These are phyloP conservation scores for Pseudocercospora ulei DNA, from an alignment of 2,329 filamentous ascomycete species.

Conservation along the genomic window DNA sequence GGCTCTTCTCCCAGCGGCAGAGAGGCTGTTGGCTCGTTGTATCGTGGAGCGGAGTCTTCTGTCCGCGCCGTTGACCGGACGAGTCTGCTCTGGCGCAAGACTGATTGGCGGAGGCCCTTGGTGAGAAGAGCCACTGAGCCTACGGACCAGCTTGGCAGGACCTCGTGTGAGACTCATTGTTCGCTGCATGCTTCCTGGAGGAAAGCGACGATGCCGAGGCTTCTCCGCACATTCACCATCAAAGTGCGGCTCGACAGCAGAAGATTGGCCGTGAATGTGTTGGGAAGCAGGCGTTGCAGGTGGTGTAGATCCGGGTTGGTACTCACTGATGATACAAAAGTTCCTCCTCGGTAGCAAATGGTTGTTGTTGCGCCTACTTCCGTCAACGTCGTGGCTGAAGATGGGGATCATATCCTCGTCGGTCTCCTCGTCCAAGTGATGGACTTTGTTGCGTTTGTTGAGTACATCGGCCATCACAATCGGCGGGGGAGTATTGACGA, in stretches of 20 bases:
- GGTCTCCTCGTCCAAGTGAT: slow-evolving; percentile 59
- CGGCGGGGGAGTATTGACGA: slow-evolving; percentile 82
- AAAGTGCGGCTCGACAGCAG: slow-evolving; percentile 12
- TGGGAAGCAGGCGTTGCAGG: slow-evolving; percentile 52
- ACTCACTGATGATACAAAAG: slow-evolving; percentile 87
- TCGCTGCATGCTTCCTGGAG: slow-evolving; percentile 31
- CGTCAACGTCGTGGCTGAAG: slow-evolving; percentile 80
- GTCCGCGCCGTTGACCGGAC: slow-evolving; percentile 19
- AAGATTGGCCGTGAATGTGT: slow-evolving; percentile 7
- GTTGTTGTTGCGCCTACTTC: slow-evolving; percentile 83
- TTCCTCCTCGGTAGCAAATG: slow-evolving; percentile 80
- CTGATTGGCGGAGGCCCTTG: slow-evolving; percentile 19
- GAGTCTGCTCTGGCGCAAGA: slow-evolving; percentile 19
- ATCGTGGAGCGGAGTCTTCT: slow-evolving; percentile 10
- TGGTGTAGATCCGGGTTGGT: slow-evolving; percentile 67
- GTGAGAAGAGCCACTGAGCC: slow-evolving; percentile 34
- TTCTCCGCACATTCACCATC: slow-evolving; percentile 14
- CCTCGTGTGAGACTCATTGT: slow-evolving; percentile 31
- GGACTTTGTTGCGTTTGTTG: slow-evolving; percentile 78
- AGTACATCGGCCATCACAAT: slow-evolving; percentile 82
- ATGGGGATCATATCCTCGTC: slow-evolving; percentile 95
- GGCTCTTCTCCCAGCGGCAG: slow-evolving; percentile 8
- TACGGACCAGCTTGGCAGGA: slow-evolving; percentile 38
- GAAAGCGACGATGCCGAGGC: slow-evolving; percentile 20
- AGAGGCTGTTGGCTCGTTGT: slow-evolving; percentile 25